Base-by-base conservation (phyloP, 1,284 basidiomycete species). In the Papiliotrema nemorosa region DNA sequence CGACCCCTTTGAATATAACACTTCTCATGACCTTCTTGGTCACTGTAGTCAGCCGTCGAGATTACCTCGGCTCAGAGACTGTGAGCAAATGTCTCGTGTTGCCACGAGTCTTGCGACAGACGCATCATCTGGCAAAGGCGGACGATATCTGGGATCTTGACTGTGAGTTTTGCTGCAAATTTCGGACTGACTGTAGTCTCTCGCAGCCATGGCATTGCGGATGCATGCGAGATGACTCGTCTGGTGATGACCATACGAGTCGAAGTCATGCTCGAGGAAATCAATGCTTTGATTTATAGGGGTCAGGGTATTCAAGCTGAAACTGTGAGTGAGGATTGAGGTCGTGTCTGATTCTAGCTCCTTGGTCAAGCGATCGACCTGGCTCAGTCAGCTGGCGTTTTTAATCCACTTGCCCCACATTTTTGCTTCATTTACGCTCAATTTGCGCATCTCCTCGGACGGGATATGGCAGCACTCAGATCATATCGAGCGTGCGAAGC, bases 61-160 rank as follows among this genome's bases (percentile, higher is more conserved):
- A 69, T 26, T 61, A 58, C 34, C 40, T 60, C 4, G 67, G 66
- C 0, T 41, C 58, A 4, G 38, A 50, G 3, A 27, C 29, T 5
- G 50, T 37, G 0, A 67, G 64, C 53, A 63, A 64, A 39, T 57
- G 40, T 5, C 51, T 70, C 4, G 43, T 59, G 3, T 55, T 66
- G 41, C 39, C 60, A 2, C 44, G 45, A 9, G 59, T 58, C 0
- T 47, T 70, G 51, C 47, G 57, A 22, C 57, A 64, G 35, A 57
- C 42, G 21, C 64, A 61, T 34, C 7, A 47, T 26, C 33, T 49
- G 2, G 63, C 63, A 13, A 40, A 58, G 5, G 45, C 52, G 0
- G 66, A 63, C 2, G 69, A 70, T 44, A 55, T 69, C 50, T 73
- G 71, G 71, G 69, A 73, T 46, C 39, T 45, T n/a, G 62, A 62